Conservation (phyloP, 1,284 basidiomycete genomes). For the Cryptococcus wingfieldii region DNA sequence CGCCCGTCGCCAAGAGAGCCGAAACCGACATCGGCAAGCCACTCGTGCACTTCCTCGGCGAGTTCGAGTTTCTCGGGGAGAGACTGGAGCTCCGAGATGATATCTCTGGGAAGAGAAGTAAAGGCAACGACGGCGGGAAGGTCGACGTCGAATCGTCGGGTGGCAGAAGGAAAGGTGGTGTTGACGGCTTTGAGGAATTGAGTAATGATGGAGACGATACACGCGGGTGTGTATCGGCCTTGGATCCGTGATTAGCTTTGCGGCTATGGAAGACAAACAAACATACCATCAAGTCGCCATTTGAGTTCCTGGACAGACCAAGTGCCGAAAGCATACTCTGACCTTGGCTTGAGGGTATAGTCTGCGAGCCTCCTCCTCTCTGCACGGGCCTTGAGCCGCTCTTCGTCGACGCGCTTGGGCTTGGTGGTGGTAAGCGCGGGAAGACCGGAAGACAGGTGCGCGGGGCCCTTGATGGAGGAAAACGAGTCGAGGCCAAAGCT, state of each 20-base stretch:
- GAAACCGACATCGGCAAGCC: conserved; percentile 24
- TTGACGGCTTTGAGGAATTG: conserved; percentile 27
- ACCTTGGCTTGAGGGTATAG: conserved; percentile 32
- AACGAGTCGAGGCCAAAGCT: conserved; percentile 11
- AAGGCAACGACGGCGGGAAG: conserved; percentile 28
- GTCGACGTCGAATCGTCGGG: conserved; percentile 13
- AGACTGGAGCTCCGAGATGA: conserved; percentile 15
- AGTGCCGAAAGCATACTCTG: conserved; percentile 34
- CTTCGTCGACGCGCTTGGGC: conserved; percentile 21
- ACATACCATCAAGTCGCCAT: conserved; percentile 36
- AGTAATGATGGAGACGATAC: conserved; percentile 27
- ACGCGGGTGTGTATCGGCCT: conserved; percentile 36
- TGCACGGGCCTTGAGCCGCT: conserved; percentile 17
- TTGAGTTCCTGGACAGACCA: conserved; percentile 29
- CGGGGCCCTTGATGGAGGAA: not conserved
- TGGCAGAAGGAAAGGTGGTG: conserved; percentile 25
- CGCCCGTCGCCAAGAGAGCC: conserved; percentile 11
- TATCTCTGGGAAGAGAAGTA: conserved; percentile 19
- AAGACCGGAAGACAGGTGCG: conserved; percentile 12
- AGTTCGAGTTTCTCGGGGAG: conserved; percentile 19
- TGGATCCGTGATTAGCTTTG: not conserved
- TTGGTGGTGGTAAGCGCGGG: conserved; percentile 24
- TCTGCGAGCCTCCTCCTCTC: conserved; percentile 32
- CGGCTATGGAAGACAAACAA: not conserved
- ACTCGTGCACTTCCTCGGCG: conserved; percentile 12